Evolutionary conservation across 306 rosid species (phyloP), one percentile per base, ranked within the genome.

Genomic region (Vigna reflexopilosa): DNA sequence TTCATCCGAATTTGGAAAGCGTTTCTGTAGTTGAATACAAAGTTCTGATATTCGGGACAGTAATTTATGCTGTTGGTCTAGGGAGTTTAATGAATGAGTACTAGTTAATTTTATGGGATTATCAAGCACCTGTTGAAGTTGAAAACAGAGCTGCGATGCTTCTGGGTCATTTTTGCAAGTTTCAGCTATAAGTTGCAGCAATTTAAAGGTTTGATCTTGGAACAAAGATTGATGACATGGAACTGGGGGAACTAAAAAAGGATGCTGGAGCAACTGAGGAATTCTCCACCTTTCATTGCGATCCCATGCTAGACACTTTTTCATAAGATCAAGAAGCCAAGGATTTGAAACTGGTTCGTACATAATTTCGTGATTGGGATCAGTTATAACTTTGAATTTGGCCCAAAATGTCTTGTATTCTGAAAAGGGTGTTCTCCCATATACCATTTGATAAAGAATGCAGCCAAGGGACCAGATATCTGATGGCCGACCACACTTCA

Each of bases 401-500:
- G 98, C 90, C 97, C 97, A 92, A 81, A 92, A 92, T 74, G 97
- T 94, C 86, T 90, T 94, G 84, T 88, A 94, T 15, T 94, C 97
- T 12, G 97, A 80, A 79, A 94, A 94, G 0, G 98, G 97, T 17
- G 97, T 94, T 80, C 97, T 89, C 30, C 98, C 98, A 17, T 92
- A 94, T 19, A 92, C 97, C 98, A 94, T 94, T 87, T 94, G 97
- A 81, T 92, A 94, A 77, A 94, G 98, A 78, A 94, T 94, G 88
- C 97, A 94, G 76, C 98, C 97, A 40, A 94, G 89, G 42, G 98
- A 92, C 97, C 98, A 94, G 62, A 92, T 94, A 84, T 94, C 98
- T 20, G 98, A 94, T 47, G 97, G 90, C 68, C 97, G 87, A 70
- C 98, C 98, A 77, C 97, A 92, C 79, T 94, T 94, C 73, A 94